phyloP scores from a whole-genome alignment of 371 early-diverging fungal genomes.

The Mucor indicus region DNA sequence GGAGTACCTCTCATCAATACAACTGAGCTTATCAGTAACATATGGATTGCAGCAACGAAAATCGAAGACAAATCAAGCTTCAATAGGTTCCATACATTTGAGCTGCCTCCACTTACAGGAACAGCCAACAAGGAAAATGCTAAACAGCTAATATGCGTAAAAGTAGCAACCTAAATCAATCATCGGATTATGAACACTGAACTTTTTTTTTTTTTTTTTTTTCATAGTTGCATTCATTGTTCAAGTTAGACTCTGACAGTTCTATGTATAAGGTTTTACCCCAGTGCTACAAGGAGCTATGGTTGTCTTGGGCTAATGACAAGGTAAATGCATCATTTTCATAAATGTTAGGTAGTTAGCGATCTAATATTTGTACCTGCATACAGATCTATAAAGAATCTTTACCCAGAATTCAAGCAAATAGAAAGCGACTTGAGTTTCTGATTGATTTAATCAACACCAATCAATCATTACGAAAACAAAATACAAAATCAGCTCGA shows the following conservation, averaged over 20 bases:
- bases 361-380: background rate
- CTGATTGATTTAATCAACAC: slow-evolving; percentile 23
- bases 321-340: slow-evolving; percentile 43
- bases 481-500: background rate
- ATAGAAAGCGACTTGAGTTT: slow-evolving; percentile 27
- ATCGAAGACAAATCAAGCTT: slow-evolving; percentile 3
- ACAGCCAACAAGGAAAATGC: slow-evolving; percentile 36
- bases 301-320: slow-evolving; percentile 56
- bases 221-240: slow-evolving; percentile 42
- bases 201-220: too few relatives aligned
- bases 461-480: background rate
- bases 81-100: slow-evolving; percentile 1
- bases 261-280: slow-evolving; percentile 60
- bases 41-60: slow-evolving; percentile 23
- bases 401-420: slow-evolving; percentile 16
- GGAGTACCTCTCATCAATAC: slow-evolving; percentile 11
- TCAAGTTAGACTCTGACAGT: slow-evolving; percentile 39
- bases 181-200: too few relatives aligned
- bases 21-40: slow-evolving; percentile 1
- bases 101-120: slow-evolving; percentile 12
- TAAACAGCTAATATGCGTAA: slow-evolving; percentile 57
- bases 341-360: background rate
- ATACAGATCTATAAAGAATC: slow-evolving; percentile 24
- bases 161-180: too few relatives aligned
- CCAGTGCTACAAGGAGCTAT: slow-evolving; percentile 62